phyloP scores from a whole-genome alignment of 2,329 filamentous ascomycete genomes.

The Clarireedia hainanense region DNA sequence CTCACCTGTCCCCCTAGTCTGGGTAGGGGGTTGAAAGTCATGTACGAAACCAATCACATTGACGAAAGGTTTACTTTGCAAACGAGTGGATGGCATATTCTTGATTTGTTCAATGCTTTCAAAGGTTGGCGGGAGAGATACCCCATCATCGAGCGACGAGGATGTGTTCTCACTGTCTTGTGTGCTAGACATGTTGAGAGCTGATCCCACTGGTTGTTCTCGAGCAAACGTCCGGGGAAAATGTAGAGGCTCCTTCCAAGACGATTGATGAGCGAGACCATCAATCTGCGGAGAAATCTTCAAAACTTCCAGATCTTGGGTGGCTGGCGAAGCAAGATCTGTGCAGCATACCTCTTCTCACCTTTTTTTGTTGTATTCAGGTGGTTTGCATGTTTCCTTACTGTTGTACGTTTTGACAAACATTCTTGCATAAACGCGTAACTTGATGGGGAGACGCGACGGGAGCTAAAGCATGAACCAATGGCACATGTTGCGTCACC shows the following conservation, averaged over 20 bases:
- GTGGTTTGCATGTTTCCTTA: too few species aligned
- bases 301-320: too few species aligned
- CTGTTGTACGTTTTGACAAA: too few species aligned
- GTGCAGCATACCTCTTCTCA: too few species aligned
- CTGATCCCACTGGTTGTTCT: neutral
- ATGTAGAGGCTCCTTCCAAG: too few species aligned
- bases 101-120: constrained; percentile 33
- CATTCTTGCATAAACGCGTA: too few species aligned
- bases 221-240: neutral
- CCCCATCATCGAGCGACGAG: neutral
- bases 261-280: too few species aligned
- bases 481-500: neutral
- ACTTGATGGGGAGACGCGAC: too few species aligned
- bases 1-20: constrained; percentile 45
- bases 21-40: constrained; percentile 49
- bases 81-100: constrained; percentile 15
- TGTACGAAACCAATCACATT: constrained; percentile 65
- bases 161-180: neutral
- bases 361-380: too few species aligned
- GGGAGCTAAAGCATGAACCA: too few species aligned
- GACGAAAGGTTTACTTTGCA: constrained; percentile 28
- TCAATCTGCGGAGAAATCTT: too few species aligned
- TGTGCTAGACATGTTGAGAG: neutral
- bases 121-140: constrained; percentile 30
- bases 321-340: too few species aligned